phyloP scores from a whole-genome alignment of 768 basidiomycete genomes.

The Pisolithus sp. region DNA sequence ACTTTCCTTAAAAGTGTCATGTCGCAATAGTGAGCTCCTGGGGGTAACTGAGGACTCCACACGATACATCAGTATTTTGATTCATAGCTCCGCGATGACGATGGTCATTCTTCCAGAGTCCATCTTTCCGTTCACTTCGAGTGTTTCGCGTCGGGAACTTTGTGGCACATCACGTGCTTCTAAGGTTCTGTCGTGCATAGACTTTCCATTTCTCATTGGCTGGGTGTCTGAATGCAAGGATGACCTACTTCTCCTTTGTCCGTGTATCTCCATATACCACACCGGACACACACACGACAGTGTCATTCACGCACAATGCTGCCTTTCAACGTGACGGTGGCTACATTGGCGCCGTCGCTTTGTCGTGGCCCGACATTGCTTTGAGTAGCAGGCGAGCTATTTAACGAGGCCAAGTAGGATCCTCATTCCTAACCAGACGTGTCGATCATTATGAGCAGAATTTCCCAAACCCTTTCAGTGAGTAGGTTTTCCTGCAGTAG shows the following conservation, averaged over 20 bases:
- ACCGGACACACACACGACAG: background rate
- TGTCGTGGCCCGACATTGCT: constrained; percentile 17
- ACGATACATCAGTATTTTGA: background rate
- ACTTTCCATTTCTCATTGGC: background rate
- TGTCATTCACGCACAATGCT: constrained; percentile 2
- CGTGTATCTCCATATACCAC: background rate
- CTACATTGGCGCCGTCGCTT: constrained; percentile 13
- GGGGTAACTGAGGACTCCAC: too few species aligned
- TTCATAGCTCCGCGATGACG: too few species aligned
- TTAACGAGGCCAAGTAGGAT: constrained; percentile 9
- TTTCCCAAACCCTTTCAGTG: constrained; percentile 26
- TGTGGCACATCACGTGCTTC: constrained; percentile 1
- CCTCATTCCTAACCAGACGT: background rate
- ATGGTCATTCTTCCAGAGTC: too few species aligned
- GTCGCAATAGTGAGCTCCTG: too few species aligned
- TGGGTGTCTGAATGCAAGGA: background rate
- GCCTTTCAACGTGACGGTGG: constrained; percentile 4
- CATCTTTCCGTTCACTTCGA: background rate
- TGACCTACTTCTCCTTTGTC: constrained; percentile 3
- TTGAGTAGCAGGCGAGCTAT: constrained; percentile 24
- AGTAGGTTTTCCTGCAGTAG: constrained; percentile 3
- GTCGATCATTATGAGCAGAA: constrained; percentile 21
- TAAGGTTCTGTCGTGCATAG: background rate
- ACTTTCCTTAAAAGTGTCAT: too few species aligned
- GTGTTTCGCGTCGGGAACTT: background rate